Evolutionary conservation across 257 asterid species (phyloP), one percentile per base, ranked within the genome.

Genomic region (Nicotiana attenuata): DNA sequence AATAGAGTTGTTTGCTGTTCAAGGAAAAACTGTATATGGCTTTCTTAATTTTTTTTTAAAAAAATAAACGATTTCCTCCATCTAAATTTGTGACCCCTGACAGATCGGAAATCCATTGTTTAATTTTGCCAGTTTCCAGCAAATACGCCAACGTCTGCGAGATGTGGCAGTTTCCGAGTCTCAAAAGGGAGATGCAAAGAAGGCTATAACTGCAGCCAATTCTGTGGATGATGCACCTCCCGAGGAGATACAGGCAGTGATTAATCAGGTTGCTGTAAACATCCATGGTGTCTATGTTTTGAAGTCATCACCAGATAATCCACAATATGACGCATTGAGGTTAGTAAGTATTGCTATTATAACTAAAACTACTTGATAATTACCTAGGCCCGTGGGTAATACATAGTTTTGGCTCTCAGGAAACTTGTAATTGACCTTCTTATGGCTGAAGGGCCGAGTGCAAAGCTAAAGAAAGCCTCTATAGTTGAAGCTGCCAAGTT

Each of bases 261-360:
- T 93, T 82, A 80, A 61, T 81, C 86, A 90, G 87, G 89, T 94
- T 82, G 97, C 97, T 66, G 85, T 88, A 28, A 87, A 92, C 81
- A 87, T 96, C 81, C 98, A 96, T 85, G 99, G 94, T 60, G 91
- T 92, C 83, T 92, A 89, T 64, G 93, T 96, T 71, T 90, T 90
- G 59, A 96, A 88, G 88, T 93, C 97, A 63, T 96, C 97, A 0
- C 91, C 90, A 55, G 97, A 90, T 80, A 65, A 88, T 87, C 94
- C 94, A n/a, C 87, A 89, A 76, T 87, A 82, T 86, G 98, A 94
- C 80, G 61, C 81, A 64, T 84, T 94, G 83, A 91, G 98, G 99
- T 96, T 84, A 76, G 50, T 78, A 82, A 56, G 35, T 6, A 28
- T 71, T 83, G 63, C 69, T 55, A 82, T 57, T 60, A 26, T 28